These are phyloP conservation scores for Candida argentea DNA, from an alignment of 805 yeast species.

Conservation along the genomic window DNA sequence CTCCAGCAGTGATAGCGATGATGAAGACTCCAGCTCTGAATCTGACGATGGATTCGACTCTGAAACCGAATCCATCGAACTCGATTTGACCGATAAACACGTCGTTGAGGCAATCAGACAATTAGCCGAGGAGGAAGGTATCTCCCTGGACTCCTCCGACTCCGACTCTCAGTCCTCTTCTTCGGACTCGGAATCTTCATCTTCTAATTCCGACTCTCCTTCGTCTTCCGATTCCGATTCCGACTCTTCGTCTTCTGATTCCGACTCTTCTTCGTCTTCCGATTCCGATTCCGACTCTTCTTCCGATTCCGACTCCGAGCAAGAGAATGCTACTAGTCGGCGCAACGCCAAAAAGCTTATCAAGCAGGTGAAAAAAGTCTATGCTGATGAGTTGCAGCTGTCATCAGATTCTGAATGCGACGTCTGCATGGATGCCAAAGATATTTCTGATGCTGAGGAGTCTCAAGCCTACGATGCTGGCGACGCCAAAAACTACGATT, in stretches of 20 bases:
- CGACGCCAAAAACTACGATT: conserved; percentile 13
- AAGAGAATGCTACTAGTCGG: too few species aligned
- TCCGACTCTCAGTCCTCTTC: conserved; percentile 7
- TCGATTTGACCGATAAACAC: conserved; percentile 8
- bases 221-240: conserved; percentile 6
- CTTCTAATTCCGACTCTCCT: conserved; percentile 13
- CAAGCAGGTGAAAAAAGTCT: conserved; percentile 27
- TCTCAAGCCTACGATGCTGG: conserved; percentile 13
- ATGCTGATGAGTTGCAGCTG: conserved; percentile 24
- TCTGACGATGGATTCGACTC: conserved; percentile 5
- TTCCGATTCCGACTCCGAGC: conserved; percentile 1
- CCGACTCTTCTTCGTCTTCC: conserved; percentile 8
- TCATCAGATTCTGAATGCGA: conserved; percentile 19
- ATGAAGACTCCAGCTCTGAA: conserved; percentile 10
- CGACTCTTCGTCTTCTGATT: conserved; percentile 7
- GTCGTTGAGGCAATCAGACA: conserved; percentile 1
- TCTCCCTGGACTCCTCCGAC: conserved; percentile 2
- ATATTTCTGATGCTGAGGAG: conserved; percentile 16
- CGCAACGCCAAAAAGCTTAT: conserved; percentile 11
- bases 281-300: conserved; percentile 5
- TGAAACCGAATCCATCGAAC: conserved; percentile 4
- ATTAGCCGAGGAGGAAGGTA: conserved; percentile 1
- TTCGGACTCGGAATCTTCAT: conserved; percentile 17
- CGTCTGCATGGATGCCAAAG: conserved; percentile 8
- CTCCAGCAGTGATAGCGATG: conserved; percentile 15